Conservation (phyloP, 805 yeast species). For the Isabelozyma pseudorhagii region DNA sequence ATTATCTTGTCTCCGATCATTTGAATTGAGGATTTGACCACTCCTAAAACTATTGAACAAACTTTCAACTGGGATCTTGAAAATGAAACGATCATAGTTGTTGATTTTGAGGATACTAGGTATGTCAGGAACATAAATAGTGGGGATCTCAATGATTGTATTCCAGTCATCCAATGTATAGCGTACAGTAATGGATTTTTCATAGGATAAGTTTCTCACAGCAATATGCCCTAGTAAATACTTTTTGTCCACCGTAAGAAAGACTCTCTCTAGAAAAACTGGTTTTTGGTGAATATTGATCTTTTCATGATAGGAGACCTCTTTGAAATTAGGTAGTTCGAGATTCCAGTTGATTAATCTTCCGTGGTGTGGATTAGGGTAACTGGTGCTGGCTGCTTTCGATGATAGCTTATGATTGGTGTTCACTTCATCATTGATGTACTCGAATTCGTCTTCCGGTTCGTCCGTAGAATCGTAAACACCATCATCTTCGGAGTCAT, state of each 20-base stretch:
- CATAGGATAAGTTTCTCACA: conserved; percentile 69
- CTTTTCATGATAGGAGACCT: conserved; percentile 44
- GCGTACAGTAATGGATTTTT: conserved; percentile 64
- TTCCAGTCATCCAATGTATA: conserved; percentile 81
- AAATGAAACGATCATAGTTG: conserved; percentile 68
- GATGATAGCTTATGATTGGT: conserved; percentile 4
- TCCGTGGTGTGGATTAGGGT: conserved; percentile 16
- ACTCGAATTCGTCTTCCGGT: conserved; percentile 13
- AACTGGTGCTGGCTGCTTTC: conserved; percentile 8
- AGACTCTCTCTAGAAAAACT: conserved; percentile 65
- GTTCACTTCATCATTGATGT: conserved; percentile 5
- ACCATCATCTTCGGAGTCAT: conserved; percentile 16
- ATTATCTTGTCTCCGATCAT: conserved; percentile 13
- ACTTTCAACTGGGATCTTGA: conserved; percentile 51
- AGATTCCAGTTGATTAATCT: conserved; percentile 42
- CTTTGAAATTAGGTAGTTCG: conserved; percentile 38
- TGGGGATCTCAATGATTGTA: conserved; percentile 67
- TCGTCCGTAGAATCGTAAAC: conserved; percentile 10
- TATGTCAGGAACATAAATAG: conserved; percentile 55
- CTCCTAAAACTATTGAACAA: conserved; percentile 32
- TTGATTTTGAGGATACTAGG: conserved; percentile 47
- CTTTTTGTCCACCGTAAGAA: conserved; percentile 55
- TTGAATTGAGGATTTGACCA: conserved; percentile 1
- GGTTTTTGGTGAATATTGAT: conserved; percentile 19
- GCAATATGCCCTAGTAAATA: conserved; percentile 70